Percentiles rank a stretch among this genome's conserved stretches.
These are phyloP conservation scores for Asterella californica DNA, from an alignment of 225 moss, liverwort and hornwort genomes.

Conservation along the genomic window DNA sequence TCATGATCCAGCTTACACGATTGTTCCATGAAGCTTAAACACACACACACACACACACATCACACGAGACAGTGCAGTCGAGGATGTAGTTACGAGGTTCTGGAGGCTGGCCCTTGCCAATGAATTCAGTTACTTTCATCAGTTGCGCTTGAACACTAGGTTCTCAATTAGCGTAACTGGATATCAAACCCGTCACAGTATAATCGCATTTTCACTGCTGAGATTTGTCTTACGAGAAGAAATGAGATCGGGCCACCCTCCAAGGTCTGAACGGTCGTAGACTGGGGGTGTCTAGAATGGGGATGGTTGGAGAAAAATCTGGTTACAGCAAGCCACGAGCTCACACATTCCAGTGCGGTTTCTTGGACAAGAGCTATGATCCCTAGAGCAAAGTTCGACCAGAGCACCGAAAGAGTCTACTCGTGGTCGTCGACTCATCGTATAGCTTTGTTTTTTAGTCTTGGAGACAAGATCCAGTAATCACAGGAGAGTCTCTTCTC, in stretches of 20 bases:
- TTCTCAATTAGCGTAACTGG: background rate
- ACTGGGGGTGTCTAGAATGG: too few species aligned
- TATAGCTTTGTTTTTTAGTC: too few species aligned
- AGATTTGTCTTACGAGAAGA: background rate
- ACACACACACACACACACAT: background rate
- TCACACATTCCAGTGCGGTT: too few species aligned
- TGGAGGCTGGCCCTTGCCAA: background rate
- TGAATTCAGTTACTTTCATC: background rate
- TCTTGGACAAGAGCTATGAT: too few species aligned
- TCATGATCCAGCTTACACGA: background rate
- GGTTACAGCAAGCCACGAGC: too few species aligned
- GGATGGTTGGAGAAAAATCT: too few species aligned
- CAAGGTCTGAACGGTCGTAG: background rate
- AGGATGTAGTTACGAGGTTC: background rate
- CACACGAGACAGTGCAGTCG: background rate
- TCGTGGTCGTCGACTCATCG: too few species aligned
- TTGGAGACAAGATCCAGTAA: too few species aligned
- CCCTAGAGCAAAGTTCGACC: too few species aligned
- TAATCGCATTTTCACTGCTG: background rate
- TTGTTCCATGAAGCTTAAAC: background rate
- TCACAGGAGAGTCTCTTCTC: too few species aligned
- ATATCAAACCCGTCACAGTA: background rate
- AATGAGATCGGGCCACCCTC: background rate
- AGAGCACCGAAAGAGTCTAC: too few species aligned
- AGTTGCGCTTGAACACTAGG: conserved; percentile 3